Conservation (phyloP, 768 basidiomycete genomes). For the Termitomyces heimii region DNA sequence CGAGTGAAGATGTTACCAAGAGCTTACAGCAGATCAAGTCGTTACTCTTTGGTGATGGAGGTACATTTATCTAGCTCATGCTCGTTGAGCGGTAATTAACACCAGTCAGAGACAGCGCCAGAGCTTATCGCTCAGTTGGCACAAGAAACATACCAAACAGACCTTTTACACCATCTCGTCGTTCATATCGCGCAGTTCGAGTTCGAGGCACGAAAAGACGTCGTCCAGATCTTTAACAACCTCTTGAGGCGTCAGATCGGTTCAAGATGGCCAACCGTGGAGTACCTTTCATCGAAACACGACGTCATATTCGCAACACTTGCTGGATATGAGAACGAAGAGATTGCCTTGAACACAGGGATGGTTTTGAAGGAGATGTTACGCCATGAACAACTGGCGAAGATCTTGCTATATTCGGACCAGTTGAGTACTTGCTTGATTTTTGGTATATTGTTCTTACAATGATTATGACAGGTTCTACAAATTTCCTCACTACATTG, state of each 20-base stretch:
- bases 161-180: conserved; percentile 78
- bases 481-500: conserved; percentile 93
- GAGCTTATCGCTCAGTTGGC: conserved; percentile 92
- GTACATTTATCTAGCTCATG: conserved; percentile 33
- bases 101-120: conserved; percentile 64
- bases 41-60: conserved; percentile 84
- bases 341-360: conserved; percentile 94
- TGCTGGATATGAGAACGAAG: conserved; percentile 92
- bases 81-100: not conserved
- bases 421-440: conserved; percentile 54
- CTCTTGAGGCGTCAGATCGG: conserved; percentile 90
- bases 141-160: conserved; percentile 91
- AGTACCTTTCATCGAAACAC: conserved; percentile 77
- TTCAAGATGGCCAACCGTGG: conserved; percentile 91
- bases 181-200: conserved; percentile 82
- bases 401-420: conserved; percentile 88
- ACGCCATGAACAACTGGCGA: conserved; percentile 84
- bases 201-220: conserved; percentile 88
- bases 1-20: conserved; percentile 85
- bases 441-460: not conserved
- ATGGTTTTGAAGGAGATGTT: conserved; percentile 98
- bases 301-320: conserved; percentile 78
- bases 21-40: conserved; percentile 87
- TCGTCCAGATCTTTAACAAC: conserved; percentile 85
- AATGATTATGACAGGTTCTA: conserved; percentile 64